Evolutionary conservation across 1,284 basidiomycete species (phyloP).

Genomic region (Leccinum solheimii): DNA sequence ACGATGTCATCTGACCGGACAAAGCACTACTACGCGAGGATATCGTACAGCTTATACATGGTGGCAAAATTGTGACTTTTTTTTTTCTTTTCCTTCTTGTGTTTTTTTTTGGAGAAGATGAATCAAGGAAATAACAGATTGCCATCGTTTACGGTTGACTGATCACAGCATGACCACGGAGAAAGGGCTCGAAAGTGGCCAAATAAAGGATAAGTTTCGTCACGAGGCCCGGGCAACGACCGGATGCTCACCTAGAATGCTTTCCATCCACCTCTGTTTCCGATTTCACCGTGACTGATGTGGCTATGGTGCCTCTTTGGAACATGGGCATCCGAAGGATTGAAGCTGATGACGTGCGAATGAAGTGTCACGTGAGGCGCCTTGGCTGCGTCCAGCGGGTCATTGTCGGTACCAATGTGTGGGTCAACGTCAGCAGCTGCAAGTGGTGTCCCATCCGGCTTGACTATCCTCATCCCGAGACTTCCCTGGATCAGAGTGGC

Average conservation of each 20-base stretch:
- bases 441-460: conserved; percentile 16
- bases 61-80: neutral
- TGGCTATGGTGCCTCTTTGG: neutral
- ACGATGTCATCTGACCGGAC: neutral
- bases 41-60: neutral
- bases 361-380: conserved; percentile 8
- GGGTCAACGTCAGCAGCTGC: conserved; percentile 6
- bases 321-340: neutral
- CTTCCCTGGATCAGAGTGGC: conserved; percentile 7
- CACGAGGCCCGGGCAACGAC: neutral
- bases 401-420: neutral
- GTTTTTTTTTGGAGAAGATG: neutral
- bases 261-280: neutral
- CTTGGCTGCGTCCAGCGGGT: conserved; percentile 2
- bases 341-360: conserved; percentile 9
- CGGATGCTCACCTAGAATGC: too few relatives aligned
- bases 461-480: conserved; percentile 16
- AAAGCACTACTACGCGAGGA: neutral
- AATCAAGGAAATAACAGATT: neutral
- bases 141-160: too few relatives aligned
- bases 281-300: conserved; percentile 6
- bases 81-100: neutral
- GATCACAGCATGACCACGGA: neutral
- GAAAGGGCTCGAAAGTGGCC: neutral
- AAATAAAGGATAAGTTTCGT: neutral